phyloP scores from a whole-genome alignment of 1,139 yeast species.

The Lodderomyces pseudojiufengensis region DNA sequence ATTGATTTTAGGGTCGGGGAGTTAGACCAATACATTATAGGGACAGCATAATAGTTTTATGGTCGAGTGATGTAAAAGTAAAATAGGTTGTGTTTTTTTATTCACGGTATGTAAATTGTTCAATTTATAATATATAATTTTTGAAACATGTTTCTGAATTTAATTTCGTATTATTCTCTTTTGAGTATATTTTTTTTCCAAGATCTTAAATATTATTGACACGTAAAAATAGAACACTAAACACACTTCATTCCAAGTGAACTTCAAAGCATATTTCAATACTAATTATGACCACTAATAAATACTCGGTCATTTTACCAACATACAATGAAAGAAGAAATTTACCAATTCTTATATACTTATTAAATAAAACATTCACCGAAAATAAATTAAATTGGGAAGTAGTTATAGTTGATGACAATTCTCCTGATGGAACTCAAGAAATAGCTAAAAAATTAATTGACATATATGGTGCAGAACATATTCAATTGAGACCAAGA shows the following conservation, averaged over 20 bases:
- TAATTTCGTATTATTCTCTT: no score
- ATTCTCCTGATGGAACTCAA: conserved; percentile 82
- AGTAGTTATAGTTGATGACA: conserved; percentile 74
- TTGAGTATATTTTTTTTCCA: no score
- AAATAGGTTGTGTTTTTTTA: no score
- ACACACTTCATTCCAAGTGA: neutral
- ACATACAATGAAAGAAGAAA: conserved; percentile 72
- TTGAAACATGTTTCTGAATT: no score
- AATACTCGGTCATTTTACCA: conserved; percentile 74
- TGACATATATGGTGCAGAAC: conserved; percentile 58
- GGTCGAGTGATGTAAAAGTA: no score
- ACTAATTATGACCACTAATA: conserved; percentile 30
- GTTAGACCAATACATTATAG: no score
- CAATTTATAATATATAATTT: no score
- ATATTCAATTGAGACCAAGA: conserved; percentile 66
- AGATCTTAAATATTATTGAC: no score
- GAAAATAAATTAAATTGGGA: conserved; percentile 68
- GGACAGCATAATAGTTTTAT: no score
- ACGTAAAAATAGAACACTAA: conserved; percentile 6
- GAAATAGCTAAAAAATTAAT: conserved; percentile 66
- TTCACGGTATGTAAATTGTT: no score
- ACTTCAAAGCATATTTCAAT: neutral
- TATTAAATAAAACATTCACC: conserved; percentile 67
- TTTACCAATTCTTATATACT: conserved; percentile 70
- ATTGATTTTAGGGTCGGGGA: no score